Base-by-base conservation (phyloP, 176 grass and related monocot species). In the Cymbopogon citratus region DNA sequence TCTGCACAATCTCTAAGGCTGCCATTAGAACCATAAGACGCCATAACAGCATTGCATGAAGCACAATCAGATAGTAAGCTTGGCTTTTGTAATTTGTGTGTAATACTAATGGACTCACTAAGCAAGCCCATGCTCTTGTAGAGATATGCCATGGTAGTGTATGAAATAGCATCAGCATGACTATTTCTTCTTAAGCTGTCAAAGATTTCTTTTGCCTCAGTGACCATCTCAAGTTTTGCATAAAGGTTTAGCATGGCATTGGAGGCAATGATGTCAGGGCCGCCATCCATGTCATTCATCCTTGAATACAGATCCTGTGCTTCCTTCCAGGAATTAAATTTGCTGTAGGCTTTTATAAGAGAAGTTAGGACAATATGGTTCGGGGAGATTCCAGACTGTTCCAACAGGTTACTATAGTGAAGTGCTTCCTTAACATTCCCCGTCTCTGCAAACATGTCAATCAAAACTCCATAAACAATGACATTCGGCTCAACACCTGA, bases 161-260 rank as follows among this genome's bases (percentile, higher is more conserved):
- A 89, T 15, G 89, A 94, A 85, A 94, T 66, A 69, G 61, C 74
- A 87, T 91, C 84, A 9, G 68, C 89, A 31, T 27, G 36, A 35
- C 45, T 63, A 52, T 89, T 89, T 86, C 64, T 85, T 27, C 73
- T 91, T 69, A 91, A 77, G 52, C 31, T 84, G 28, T 89, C 83
- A 85, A 91, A 91, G 45, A 91, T 89, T 69, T 74, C 85, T 75
- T 87, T 94, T 45, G 86, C 89, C 66, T 94, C 81, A 43, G 18
- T 72, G 45, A 87, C 74, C 92, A 94, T 94, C n/a, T 89, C 92
- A 82, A 94, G 86, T 60, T 89, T 84, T 38, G 89, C 86, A 89
- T 89, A 94, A 71, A 94, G 84, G 60, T 91, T 91, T 74, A 94
- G 87, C 84, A 94, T 89, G 78, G 86, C 81, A 84, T 94, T 94